A percentile compares a stretch with the other conserved stretches of the same genome.
phyloP scores from a whole-genome alignment of 2,329 filamentous ascomycete species.

The Aphanocladium album region DNA sequence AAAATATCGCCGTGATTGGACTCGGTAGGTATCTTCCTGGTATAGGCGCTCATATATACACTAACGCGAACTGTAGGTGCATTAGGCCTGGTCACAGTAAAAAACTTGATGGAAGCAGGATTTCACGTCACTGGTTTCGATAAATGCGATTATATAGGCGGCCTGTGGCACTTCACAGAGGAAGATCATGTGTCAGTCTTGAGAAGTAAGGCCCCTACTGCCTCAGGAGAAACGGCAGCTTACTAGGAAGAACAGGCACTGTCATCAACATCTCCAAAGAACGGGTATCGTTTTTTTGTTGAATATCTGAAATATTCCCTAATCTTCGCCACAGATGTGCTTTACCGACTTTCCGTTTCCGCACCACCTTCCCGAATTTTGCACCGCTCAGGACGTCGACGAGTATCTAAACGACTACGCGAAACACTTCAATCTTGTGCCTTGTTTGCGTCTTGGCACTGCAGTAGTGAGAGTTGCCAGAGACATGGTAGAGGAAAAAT shows the following conservation, averaged over 20 bases:
- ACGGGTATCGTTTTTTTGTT: conserved; percentile 19
- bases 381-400: conserved; percentile 22
- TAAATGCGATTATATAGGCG: conserved; percentile 33
- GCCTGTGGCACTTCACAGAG: conserved; percentile 38
- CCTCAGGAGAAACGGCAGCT: neutral
- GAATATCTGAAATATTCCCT: neutral
- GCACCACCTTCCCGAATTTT: conserved; percentile 21
- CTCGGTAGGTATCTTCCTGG: neutral
- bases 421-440: conserved; percentile 26
- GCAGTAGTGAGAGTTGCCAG: conserved; percentile 18
- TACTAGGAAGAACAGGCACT: conserved; percentile 18
- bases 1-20: neutral
- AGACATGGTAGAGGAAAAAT: conserved; percentile 19
- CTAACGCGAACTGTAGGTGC: neutral
- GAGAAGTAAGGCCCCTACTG: conserved; percentile 20
- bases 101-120: conserved; percentile 38
- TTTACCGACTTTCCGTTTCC: conserved; percentile 33
- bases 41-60: neutral
- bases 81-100: conserved; percentile 23
- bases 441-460: conserved; percentile 23
- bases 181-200: conserved; percentile 33
- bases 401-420: conserved; percentile 30
- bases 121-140: conserved; percentile 41
- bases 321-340: conserved; percentile 13
- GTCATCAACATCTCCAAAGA: conserved; percentile 28